These are phyloP conservation scores for Aspergillus nidulans DNA, from an alignment of 495 filamentous ascomycete genomes.

Conservation along the genomic window DNA sequence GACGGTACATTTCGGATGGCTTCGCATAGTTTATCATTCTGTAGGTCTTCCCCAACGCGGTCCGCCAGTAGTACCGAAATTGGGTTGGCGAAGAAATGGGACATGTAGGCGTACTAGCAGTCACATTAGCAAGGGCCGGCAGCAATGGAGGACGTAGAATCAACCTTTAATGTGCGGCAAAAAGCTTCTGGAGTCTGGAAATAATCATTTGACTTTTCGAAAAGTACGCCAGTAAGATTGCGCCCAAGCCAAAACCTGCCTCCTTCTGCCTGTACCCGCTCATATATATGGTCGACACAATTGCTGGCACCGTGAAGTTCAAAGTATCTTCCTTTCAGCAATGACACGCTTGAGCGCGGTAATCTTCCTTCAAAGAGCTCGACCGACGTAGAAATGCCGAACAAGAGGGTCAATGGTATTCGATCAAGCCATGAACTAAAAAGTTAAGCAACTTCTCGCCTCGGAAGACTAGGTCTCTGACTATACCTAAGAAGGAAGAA, in stretches of 20 bases:
- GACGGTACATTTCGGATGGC: constrained; percentile 75
- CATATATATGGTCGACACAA: constrained; percentile 75
- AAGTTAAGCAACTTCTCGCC: constrained; percentile 2
- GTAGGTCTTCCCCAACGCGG: constrained; percentile 23
- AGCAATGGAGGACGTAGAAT: background rate
- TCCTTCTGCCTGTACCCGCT: constrained; percentile 56
- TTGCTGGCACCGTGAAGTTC: constrained; percentile 73
- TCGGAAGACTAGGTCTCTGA: background rate
- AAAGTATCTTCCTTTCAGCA: constrained; percentile 74
- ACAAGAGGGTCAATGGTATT: constrained; percentile 82
- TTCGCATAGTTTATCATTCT: constrained; percentile 59
- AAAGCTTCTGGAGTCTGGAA: constrained; percentile 84
- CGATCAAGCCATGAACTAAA: constrained; percentile 78
- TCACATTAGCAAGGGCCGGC: background rate
- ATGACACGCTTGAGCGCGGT: constrained; percentile 64
- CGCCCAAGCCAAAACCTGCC: constrained; percentile 66
- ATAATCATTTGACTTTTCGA: constrained; percentile 78
- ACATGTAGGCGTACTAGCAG: constrained; percentile 85
- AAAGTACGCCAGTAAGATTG: constrained; percentile 52
- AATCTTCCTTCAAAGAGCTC: constrained; percentile 84
- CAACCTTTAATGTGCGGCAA: constrained; percentile 73
- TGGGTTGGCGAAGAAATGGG: constrained; percentile 89
- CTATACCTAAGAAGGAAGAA: constrained; percentile 73
- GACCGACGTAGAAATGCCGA: constrained; percentile 86
- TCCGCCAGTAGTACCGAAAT: constrained; percentile 61